A percentile compares a stretch with the other conserved stretches of the same genome.
Conservation (phyloP, 805 yeast species). For the Pichia kluyveri region DNA sequence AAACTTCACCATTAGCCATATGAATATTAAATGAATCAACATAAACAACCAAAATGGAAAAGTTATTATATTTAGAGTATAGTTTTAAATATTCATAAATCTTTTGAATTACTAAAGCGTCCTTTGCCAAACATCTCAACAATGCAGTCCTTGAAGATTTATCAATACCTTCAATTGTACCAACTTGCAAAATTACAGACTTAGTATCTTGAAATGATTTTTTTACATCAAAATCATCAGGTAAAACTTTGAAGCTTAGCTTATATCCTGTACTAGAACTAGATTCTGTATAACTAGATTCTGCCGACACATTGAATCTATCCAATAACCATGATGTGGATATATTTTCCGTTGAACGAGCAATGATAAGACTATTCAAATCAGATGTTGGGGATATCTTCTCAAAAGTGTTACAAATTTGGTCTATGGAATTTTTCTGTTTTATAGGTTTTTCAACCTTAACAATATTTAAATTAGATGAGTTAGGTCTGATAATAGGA, state of each 20-base stretch:
- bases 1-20: constrained; percentile 2
- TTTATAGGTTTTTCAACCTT: neutral
- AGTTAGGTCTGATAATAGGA: neutral
- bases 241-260: constrained; percentile 33
- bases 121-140: constrained; percentile 2
- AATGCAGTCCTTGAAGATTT: neutral
- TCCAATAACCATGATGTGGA: constrained; percentile 15
- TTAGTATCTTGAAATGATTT: constrained; percentile 32
- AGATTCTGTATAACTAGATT: neutral
- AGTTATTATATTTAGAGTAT: constrained; percentile 1
- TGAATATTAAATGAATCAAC: constrained; percentile 4
- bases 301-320: constrained; percentile 14
- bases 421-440: neutral
- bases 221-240: constrained; percentile 29
- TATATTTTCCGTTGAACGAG: neutral
- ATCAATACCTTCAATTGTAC: constrained; percentile 22
- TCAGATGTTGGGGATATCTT: neutral
- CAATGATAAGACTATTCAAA: neutral
- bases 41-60: constrained; percentile 9
- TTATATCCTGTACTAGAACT: neutral
- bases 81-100: constrained; percentile 1
- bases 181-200: constrained; percentile 45
- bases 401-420: neutral
- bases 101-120: constrained; percentile 7
- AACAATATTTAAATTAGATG: neutral